Evolutionary conservation across 257 asterid genomes (phyloP).

Genomic region (Nicotiana tomentosiformis): DNA sequence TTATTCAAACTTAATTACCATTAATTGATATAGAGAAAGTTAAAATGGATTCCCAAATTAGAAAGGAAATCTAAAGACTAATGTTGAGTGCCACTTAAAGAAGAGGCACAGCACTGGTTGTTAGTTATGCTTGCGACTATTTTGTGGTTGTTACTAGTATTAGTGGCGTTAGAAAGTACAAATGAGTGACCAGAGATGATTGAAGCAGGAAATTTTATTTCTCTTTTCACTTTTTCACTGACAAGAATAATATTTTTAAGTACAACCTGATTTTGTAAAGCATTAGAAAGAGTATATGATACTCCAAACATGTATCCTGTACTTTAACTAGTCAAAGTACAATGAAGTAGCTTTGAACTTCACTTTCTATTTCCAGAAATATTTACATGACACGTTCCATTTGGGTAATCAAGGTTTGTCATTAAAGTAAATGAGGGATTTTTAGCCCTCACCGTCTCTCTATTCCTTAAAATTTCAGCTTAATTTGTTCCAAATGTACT

Average conservation of each 20-base stretch:
- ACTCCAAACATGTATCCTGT: background rate
- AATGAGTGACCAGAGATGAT: slow-evolving; percentile 5
- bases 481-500: background rate
- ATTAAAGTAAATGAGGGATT: background rate
- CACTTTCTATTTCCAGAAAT: background rate
- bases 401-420: background rate
- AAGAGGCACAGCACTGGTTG: background rate
- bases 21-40: background rate
- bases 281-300: background rate
- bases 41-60: background rate
- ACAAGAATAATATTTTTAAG: background rate
- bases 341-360: background rate
- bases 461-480: background rate
- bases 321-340: background rate
- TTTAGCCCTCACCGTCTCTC: background rate
- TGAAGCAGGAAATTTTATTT: background rate
- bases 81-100: background rate
- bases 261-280: background rate
- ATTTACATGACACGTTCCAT: background rate
- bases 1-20: background rate
- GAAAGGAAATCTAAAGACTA: background rate
- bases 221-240: background rate
- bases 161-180: background rate
- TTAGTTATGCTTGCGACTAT: background rate
- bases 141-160: background rate